Evolutionary conservation across 2,329 filamentous ascomycete genomes (phyloP).

Genomic region (Colletotrichum tanaceti): DNA sequence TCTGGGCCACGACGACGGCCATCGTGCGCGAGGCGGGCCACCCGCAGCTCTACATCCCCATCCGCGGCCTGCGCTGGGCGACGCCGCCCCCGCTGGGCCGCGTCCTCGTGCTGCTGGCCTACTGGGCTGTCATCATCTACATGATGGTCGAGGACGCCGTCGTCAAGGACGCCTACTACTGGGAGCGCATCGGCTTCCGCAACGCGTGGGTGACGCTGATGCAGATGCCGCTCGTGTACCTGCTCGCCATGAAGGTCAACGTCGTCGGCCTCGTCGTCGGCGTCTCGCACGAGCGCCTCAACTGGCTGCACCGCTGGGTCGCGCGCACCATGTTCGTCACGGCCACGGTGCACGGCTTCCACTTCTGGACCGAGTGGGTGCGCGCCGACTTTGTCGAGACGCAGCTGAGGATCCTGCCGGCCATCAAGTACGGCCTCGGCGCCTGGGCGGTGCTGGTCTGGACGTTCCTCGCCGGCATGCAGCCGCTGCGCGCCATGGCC

Average conservation of each 20-base stretch:
- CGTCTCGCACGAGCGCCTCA: conserved; percentile 74
- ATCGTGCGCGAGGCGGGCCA: conserved; percentile 67
- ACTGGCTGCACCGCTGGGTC: conserved; percentile 80
- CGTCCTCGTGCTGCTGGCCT: conserved; percentile 63
- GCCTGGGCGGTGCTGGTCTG: conserved; percentile 75
- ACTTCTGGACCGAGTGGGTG: conserved; percentile 75
- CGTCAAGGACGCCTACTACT: conserved; percentile 65
- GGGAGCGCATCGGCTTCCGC: conserved; percentile 74
- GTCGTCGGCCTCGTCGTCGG: conserved; percentile 71
- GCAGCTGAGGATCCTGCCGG: conserved; percentile 68
- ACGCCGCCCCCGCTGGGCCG: conserved; percentile 70
- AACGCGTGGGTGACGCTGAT: conserved; percentile 75
- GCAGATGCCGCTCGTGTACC: conserved; percentile 73
- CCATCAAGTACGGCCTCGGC: conserved; percentile 69
- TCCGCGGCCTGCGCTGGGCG: conserved; percentile 63
- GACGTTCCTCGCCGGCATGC: conserved; percentile 72
- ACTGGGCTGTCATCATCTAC: conserved; percentile 70
- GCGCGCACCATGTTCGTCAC: conserved; percentile 76
- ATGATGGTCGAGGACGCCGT: conserved; percentile 65
- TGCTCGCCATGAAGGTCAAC: conserved; percentile 70
- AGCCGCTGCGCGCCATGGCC: conserved; percentile 71
- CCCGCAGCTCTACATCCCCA: conserved; percentile 63
- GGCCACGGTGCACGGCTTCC: conserved; percentile 75
- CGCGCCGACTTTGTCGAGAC: conserved; percentile 67
- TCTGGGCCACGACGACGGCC: conserved; percentile 70